Evolutionary conservation across 371 early-diverging fungal species (phyloP).

Genomic region (Nematocida parisii): DNA sequence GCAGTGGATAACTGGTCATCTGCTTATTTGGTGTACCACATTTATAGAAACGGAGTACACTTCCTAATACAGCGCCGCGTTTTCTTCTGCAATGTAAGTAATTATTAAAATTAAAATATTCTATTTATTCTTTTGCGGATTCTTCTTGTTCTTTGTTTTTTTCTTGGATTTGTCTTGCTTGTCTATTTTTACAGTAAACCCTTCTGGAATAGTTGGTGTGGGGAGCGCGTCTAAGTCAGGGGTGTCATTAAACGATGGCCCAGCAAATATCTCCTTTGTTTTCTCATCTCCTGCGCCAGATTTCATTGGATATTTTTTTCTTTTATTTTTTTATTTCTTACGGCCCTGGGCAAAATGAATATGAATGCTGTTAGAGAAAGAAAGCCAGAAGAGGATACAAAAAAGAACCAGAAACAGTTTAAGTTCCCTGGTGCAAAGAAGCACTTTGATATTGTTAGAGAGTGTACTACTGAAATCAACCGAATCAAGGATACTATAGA

Average conservation of each 20-base stretch:
- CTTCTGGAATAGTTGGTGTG: slow-evolving; percentile 3
- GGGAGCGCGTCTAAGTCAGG: neutral
- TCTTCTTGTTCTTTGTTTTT: slow-evolving; percentile 10
- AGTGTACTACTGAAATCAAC: slow-evolving; percentile 31
- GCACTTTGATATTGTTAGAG: slow-evolving; percentile 30
- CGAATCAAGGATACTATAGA: slow-evolving; percentile 31
- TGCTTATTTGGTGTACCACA: neutral
- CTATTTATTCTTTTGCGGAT: slow-evolving; percentile 28
- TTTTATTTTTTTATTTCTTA: slow-evolving; percentile 52
- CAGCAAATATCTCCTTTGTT: slow-evolving; percentile 24
- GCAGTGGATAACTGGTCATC: slow-evolving; percentile 18
- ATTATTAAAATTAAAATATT: slow-evolving; percentile 15
- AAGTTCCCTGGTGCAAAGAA: slow-evolving; percentile 45
- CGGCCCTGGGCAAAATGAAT: slow-evolving; percentile 32
- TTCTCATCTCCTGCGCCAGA: neutral
- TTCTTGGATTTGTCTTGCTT: slow-evolving; percentile 16
- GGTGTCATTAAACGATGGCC: slow-evolving; percentile 9
- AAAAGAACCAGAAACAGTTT: slow-evolving; percentile 19
- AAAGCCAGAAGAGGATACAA: slow-evolving; percentile 12
- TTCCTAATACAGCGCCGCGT: slow-evolving; percentile 7
- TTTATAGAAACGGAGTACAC: neutral
- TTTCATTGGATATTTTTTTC: slow-evolving; percentile 11
- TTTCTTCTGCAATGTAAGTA: slow-evolving; percentile 51
- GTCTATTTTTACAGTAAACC: slow-evolving; percentile 8
- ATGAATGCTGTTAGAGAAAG: slow-evolving; percentile 25